Conservation (phyloP, 306 rosid genomes). For the Rosa lucieae region DNA sequence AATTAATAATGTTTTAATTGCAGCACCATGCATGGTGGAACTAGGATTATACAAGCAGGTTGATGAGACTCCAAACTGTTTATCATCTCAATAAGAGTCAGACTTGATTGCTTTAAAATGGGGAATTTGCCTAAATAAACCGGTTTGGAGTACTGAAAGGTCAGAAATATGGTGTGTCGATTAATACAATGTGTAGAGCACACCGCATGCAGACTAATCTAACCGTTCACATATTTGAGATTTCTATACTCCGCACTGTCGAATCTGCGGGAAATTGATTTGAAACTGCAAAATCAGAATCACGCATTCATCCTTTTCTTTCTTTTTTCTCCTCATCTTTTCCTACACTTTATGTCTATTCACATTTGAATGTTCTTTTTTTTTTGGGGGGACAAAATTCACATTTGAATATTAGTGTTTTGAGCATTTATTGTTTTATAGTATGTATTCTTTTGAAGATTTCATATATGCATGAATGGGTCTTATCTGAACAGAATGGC, state of each 20-base stretch:
- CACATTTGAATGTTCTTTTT: not conserved
- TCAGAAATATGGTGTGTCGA: not conserved
- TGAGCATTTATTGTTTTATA: not conserved
- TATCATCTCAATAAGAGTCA: not conserved
- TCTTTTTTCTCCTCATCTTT: not conserved
- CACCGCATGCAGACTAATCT: not conserved
- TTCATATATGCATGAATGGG: not conserved
- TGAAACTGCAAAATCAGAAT: not conserved
- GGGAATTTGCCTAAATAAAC: not conserved
- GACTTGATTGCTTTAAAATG: not conserved
- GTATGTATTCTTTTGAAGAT: not conserved
- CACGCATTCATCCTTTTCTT: not conserved
- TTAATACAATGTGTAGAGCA: not conserved
- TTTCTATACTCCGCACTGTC: not conserved
- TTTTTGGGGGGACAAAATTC: too few species aligned
- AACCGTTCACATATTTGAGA: not conserved
- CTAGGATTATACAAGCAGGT: not conserved
- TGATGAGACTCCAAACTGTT: not conserved
- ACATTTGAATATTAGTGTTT: not conserved
- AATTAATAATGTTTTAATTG: not conserved
- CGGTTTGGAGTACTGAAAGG: not conserved
- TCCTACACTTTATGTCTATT: not conserved
- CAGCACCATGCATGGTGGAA: slow-evolving; percentile 9
- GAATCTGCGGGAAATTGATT: not conserved
- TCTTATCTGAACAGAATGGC: slow-evolving; percentile 8